A percentile compares a stretch with the other conserved stretches of the same genome.
Evolutionary conservation across 129 eudicot species (phyloP).

Genomic region (Centrapalus pauciflorus): DNA sequence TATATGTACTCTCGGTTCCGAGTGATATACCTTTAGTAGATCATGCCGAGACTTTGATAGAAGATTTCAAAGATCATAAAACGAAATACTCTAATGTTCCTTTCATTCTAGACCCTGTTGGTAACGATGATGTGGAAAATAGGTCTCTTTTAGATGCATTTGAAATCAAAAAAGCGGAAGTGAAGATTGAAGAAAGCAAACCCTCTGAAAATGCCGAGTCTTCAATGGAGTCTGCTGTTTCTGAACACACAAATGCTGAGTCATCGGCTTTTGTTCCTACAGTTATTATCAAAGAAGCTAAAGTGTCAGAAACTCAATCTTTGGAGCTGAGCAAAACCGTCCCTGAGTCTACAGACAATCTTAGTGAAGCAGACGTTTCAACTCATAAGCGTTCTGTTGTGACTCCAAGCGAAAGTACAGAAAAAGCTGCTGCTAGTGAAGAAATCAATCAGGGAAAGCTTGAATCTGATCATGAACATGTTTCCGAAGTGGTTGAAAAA

Average conservation of each 20-base stretch:
- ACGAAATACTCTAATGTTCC: conserved; percentile 16
- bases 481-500: not conserved
- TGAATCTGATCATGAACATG: not conserved
- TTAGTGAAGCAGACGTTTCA: conserved; percentile 13
- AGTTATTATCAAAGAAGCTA: conserved; percentile 7
- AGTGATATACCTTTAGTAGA: conserved; percentile 31
- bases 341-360: not conserved
- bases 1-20: conserved; percentile 24
- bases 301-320: conserved; percentile 7
- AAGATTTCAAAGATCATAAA: conserved; percentile 35
- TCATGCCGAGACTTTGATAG: conserved; percentile 30
- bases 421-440: not conserved
- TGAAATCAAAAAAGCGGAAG: conserved; percentile 10
- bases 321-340: not conserved
- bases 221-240: conserved; percentile 13
- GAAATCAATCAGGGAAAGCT: not conserved
- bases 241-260: not conserved
- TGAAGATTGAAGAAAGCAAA: conserved; percentile 21
- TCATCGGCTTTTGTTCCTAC: not conserved
- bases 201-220: conserved; percentile 8
- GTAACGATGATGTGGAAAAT: not conserved
- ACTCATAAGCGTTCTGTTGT: not conserved
- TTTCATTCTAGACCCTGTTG: conserved; percentile 11
- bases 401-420: conserved; percentile 15
- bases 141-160: not conserved